Percentiles rank a stretch among this genome's conserved stretches.
Evolutionary conservation across 345 rosid genomes (phyloP).

Genomic region (Eucalyptus cladocalyx): DNA sequence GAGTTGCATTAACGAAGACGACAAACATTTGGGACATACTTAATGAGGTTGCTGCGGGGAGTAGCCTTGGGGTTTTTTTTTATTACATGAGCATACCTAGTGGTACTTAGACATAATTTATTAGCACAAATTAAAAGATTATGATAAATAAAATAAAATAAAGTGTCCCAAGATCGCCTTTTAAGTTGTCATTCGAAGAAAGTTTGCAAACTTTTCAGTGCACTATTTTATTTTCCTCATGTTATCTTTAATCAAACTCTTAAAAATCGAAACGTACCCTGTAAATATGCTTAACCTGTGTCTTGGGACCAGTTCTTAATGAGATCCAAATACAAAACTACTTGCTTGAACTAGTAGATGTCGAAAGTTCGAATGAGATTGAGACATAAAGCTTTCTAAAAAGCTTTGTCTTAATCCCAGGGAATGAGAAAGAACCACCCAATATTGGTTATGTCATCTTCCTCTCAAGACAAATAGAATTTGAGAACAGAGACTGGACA

Average conservation of each 20-base stretch:
- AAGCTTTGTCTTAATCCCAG: not conserved
- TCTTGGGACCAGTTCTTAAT: not conserved
- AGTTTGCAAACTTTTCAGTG: not conserved
- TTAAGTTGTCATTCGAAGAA: not conserved
- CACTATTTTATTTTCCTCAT: not conserved
- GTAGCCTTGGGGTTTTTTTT: not conserved
- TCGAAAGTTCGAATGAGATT: not conserved
- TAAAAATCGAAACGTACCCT: not conserved
- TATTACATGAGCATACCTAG: not conserved
- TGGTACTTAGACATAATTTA: not conserved
- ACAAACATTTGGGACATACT: not conserved
- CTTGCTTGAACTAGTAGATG: not conserved
- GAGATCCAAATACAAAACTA: not conserved
- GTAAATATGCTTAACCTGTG: not conserved
- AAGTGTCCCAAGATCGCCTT: not conserved
- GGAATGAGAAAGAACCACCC: not conserved
- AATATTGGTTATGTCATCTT: not conserved
- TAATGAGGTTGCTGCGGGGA: not conserved
- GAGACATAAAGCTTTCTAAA: not conserved
- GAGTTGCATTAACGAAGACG: not conserved
- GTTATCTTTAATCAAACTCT: not conserved
- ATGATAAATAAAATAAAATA: not conserved
- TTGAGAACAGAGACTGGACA: not conserved
- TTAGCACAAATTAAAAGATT: not conserved
- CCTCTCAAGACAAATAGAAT: not conserved